Evolutionary conservation across 1,284 basidiomycete genomes (phyloP).

Genomic region (Malassezia vespertilionis): DNA sequence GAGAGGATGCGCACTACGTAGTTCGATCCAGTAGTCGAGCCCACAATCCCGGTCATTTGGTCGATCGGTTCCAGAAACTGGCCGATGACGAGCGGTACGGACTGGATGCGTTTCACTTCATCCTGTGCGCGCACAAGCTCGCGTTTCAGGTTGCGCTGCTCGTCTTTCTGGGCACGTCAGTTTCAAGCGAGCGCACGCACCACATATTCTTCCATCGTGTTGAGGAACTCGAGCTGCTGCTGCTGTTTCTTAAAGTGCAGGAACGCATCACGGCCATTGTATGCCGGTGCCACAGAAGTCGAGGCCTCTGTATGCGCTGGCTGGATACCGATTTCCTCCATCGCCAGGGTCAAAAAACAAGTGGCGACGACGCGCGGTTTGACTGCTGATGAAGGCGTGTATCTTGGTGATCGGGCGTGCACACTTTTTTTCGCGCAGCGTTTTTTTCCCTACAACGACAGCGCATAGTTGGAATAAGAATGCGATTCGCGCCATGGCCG

Average conservation of each 20-base stretch:
- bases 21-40: slow-evolving; percentile 93
- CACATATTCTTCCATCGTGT: slow-evolving; percentile 61
- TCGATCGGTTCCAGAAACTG: slow-evolving; percentile 99
- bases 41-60: slow-evolving; percentile 92
- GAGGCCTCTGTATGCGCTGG: slow-evolving; percentile 6
- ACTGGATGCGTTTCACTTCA: slow-evolving; percentile 98
- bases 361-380: neutral
- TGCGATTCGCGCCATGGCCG: too few species aligned
- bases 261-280: slow-evolving; percentile 15
- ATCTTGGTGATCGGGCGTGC: neutral
- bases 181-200: slow-evolving; percentile 1
- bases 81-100: slow-evolving; percentile 97
- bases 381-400: slow-evolving; percentile 6
- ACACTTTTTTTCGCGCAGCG: neutral
- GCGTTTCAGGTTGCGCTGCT: slow-evolving; percentile 92
- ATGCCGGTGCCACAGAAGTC: neutral
- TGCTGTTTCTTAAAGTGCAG: slow-evolving; percentile 46
- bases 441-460: neutral
- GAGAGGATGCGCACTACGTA: slow-evolving; percentile 96
- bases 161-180: slow-evolving; percentile 60
- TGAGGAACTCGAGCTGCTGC: slow-evolving; percentile 46
- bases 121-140: slow-evolving; percentile 97
- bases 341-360: slow-evolving; percentile 17
- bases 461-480: too few species aligned
- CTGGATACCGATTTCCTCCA: slow-evolving; percentile 44